Evolutionary conservation across 2,329 filamentous ascomycete genomes (phyloP).

Genomic region (Aspergillus pseudoterreus): DNA sequence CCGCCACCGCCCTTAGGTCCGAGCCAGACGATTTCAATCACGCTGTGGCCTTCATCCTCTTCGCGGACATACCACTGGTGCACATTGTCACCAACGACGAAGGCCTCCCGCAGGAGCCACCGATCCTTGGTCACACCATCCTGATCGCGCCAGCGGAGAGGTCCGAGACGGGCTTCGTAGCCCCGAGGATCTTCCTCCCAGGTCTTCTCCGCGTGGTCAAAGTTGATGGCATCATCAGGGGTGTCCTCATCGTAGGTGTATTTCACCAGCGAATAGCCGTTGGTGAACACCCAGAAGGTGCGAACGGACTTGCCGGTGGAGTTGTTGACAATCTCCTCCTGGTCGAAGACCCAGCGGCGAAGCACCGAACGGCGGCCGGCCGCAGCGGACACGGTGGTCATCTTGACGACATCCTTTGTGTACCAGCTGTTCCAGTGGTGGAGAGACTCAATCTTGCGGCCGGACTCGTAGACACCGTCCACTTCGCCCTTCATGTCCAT

Average conservation of each 20-base stretch:
- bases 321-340: slow-evolving; percentile 34
- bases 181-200: slow-evolving; percentile 42
- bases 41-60: slow-evolving; percentile 37
- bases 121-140: slow-evolving; percentile 40
- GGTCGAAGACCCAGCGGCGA: slow-evolving; percentile 44
- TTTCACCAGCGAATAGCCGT: slow-evolving; percentile 42
- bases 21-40: slow-evolving; percentile 44
- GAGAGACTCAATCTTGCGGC: slow-evolving; percentile 40
- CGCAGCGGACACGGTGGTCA: slow-evolving; percentile 39
- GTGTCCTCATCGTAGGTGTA: slow-evolving; percentile 37
- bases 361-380: slow-evolving; percentile 41
- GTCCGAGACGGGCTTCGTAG: slow-evolving; percentile 38
- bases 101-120: slow-evolving; percentile 38
- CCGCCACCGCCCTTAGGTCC: slow-evolving; percentile 37
- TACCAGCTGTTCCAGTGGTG: slow-evolving; percentile 47
- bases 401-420: slow-evolving; percentile 43
- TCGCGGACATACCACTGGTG: slow-evolving; percentile 42
- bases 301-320: slow-evolving; percentile 32
- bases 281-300: slow-evolving; percentile 43
- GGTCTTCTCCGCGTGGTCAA: slow-evolving; percentile 42
- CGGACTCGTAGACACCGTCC: slow-evolving; percentile 43
- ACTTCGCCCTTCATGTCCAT: slow-evolving; percentile 43
- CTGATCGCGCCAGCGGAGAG: slow-evolving; percentile 37
- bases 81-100: slow-evolving; percentile 40
- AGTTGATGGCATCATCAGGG: slow-evolving; percentile 39